phyloP scores from a whole-genome alignment of 768 basidiomycete species.

The Grammothele lineata region DNA sequence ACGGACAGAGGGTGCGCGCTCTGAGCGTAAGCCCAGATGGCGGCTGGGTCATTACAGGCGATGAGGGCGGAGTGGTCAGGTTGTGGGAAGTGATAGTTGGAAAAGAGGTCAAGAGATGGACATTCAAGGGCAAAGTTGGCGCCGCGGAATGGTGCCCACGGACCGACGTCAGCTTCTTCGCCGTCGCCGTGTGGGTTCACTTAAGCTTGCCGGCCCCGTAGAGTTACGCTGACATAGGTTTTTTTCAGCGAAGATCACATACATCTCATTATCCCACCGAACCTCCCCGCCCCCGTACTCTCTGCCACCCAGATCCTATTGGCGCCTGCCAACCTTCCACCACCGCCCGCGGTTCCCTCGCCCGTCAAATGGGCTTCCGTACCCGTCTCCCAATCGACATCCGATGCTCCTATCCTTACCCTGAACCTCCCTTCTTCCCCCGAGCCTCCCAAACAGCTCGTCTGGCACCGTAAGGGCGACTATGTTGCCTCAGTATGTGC shows the following conservation, averaged over 20 bases:
- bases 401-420: slow-evolving; percentile 56
- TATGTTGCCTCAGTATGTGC: slow-evolving; percentile 93
- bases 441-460: slow-evolving; percentile 71
- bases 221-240: neutral
- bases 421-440: slow-evolving; percentile 60
- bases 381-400: slow-evolving; percentile 40
- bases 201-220: no score
- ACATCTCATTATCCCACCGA: slow-evolving; percentile 77
- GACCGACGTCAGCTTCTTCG: slow-evolving; percentile 73
- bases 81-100: slow-evolving; percentile 94
- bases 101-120: slow-evolving; percentile 83
- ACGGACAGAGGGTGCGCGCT: slow-evolving; percentile 68
- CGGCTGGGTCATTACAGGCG: slow-evolving; percentile 87
- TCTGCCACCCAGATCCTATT: slow-evolving; percentile 58
- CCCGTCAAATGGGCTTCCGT: slow-evolving; percentile 66
- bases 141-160: slow-evolving; percentile 93
- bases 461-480: slow-evolving; percentile 94
- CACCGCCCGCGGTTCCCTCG: slow-evolving; percentile 51
- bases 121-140: slow-evolving; percentile 73
- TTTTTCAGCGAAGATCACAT: slow-evolving; percentile 69
- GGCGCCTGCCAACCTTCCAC: slow-evolving; percentile 61
- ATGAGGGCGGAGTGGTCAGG: slow-evolving; percentile 80
- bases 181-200: slow-evolving; percentile 67
- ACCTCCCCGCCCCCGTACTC: slow-evolving; percentile 56
- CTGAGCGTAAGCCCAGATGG: slow-evolving; percentile 84